These are phyloP conservation scores for Pseudogymnoascus sp. DNA, from an alignment of 2,329 filamentous ascomycete species.

Conservation along the genomic window DNA sequence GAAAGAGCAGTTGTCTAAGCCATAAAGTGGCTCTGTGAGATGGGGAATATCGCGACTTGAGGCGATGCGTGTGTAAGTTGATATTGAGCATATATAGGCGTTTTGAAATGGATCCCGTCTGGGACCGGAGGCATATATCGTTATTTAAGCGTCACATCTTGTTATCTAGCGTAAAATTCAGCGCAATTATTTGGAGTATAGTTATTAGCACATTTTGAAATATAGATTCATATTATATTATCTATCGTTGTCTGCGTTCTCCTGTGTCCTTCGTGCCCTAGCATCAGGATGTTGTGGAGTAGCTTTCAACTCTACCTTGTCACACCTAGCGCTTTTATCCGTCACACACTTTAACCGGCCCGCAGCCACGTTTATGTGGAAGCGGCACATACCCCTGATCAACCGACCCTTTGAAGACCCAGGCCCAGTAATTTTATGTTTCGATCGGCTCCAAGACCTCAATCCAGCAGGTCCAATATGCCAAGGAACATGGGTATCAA, in stretches of 20 bases:
- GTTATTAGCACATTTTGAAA: not conserved
- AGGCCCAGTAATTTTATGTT: not conserved
- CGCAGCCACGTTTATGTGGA: not conserved
- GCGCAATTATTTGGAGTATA: not conserved
- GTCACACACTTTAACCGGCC: not conserved
- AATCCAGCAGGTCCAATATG: not conserved
- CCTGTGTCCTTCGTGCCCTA: not conserved
- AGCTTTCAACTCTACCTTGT: not conserved
- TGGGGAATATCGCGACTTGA: not conserved
- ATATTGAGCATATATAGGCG: not conserved
- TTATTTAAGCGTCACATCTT: slow-evolving; percentile 2
- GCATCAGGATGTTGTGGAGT: not conserved
- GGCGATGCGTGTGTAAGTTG: not conserved
- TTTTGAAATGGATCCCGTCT: not conserved
- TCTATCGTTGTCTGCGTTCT: not conserved
- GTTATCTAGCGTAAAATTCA: not conserved
- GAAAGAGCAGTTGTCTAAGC: slow-evolving; percentile 51
- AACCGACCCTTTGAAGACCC: not conserved
- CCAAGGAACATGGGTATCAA: not conserved
- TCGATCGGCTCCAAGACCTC: not conserved
- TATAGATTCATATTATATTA: not conserved
- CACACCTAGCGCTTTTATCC: not conserved
- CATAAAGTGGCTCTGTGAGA: slow-evolving; percentile 24
- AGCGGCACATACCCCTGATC: not conserved
- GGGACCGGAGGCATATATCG: not conserved